Base-by-base conservation (phyloP, 1,284 basidiomycete species). In the Melampsora americana region DNA sequence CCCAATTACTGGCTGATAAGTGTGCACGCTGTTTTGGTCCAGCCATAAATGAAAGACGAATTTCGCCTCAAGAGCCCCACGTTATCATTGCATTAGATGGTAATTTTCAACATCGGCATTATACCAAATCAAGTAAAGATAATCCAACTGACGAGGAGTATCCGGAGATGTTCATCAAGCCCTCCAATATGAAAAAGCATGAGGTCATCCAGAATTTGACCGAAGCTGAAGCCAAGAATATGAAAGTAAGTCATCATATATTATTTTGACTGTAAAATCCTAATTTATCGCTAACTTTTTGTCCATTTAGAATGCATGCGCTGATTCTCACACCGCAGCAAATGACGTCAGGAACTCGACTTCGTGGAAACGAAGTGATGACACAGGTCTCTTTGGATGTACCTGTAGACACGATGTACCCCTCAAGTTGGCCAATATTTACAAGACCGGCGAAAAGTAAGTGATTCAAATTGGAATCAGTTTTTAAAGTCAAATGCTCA, bases 271-370 rank as follows among this genome's bases (percentile, higher is more conserved):
- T 48, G 11, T 11, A 11, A 48, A n/a, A n/a, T n/a, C n/a, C 46
- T 48, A 48, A 48, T 11, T 48, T 48, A 48, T 48, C 46, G 11
- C 46, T 48, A 12, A 14, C 46, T 48, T n/a, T 48, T 14, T 48
- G n/a, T 1, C 14, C 1, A n/a, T 20, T 39, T 20, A 65, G 62
- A 30, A 3, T 5, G 20, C 62, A 11, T 65, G 62, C 32, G 23
- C 62, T 35, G 62, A 65, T 35, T 65, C 62, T 11, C 62, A 65
- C 39, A 65, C 28, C 1, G 62, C 62, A 23, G 62, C 62, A 30
- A 65, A 65, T 30, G 61, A 64, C 18, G 39, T 39, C 32, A 18
- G 30, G 39, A 64, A 39, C 32, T 28, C 28, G 18, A 64, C 61
- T 7, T 32, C 28, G 14, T 61, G 59, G 59, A 23, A 12, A 11